Conservation (phyloP, 371 early-diverging fungal genomes). For the Lichtheimia ramosa region DNA sequence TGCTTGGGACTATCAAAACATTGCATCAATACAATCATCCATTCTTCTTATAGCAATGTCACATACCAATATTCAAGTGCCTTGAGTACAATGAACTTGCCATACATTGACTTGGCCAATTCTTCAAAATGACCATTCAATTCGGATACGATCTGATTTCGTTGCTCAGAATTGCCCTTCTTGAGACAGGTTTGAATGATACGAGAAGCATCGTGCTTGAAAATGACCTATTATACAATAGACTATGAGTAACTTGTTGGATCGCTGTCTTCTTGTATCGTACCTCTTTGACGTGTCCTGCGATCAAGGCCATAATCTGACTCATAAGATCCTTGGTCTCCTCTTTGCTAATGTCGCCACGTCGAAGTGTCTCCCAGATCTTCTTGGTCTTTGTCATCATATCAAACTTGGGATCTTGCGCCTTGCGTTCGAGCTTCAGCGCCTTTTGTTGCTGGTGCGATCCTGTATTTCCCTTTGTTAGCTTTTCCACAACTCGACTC, state of each 20-base stretch:
- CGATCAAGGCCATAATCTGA: conserved; percentile 78
- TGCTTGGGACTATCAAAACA: conserved; percentile 56
- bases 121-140: conserved; percentile 75
- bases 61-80: conserved; percentile 80
- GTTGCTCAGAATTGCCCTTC: conserved; percentile 80
- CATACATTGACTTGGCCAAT: conserved; percentile 82
- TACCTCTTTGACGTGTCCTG: conserved; percentile 84
- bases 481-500: not conserved
- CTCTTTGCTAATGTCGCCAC: conserved; percentile 64
- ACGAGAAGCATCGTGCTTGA: conserved; percentile 96
- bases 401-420: conserved; percentile 69
- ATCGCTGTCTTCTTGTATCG: conserved; percentile 2
- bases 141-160: conserved; percentile 79
- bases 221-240: conserved; percentile 64
- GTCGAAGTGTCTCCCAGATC: conserved; percentile 87
- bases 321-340: conserved; percentile 71
- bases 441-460: conserved; percentile 13
- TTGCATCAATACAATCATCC: not conserved
- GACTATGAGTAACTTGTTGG: not conserved
- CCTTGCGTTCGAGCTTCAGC: conserved; percentile 61
- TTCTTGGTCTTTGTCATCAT: conserved; percentile 76
- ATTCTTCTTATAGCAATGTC: not conserved
- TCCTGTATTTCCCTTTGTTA: not conserved
- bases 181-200: conserved; percentile 92
- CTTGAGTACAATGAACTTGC: conserved; percentile 86